A percentile compares a stretch with the other conserved stretches of the same genome.
phyloP scores from a whole-genome alignment of 768 basidiomycete genomes.

The Pleurotus sapidus region DNA sequence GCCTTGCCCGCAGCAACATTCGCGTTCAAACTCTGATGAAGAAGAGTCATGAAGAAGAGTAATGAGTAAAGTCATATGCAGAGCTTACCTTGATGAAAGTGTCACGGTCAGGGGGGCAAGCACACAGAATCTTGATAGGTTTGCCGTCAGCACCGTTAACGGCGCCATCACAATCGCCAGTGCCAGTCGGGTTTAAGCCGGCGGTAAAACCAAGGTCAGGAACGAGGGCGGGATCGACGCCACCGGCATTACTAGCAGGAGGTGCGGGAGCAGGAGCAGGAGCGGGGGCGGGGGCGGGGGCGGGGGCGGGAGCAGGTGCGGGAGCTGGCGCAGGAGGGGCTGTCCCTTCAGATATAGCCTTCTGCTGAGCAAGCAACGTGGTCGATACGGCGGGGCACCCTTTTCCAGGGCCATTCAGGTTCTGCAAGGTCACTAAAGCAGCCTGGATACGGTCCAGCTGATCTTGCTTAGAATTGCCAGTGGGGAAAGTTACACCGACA shows the following conservation, averaged over 20 bases:
- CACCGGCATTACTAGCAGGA: conserved; percentile 24
- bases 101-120: conserved; percentile 56
- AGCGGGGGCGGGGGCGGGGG: conserved; percentile 6
- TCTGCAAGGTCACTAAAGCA: conserved; percentile 66
- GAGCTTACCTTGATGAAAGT: conserved; percentile 46
- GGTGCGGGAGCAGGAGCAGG: conserved; percentile 17
- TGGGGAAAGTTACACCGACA: conserved; percentile 59
- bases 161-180: conserved; percentile 57
- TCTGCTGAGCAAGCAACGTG: conserved; percentile 47
- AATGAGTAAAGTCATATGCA: too few relatives aligned
- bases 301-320: conserved; percentile 1
- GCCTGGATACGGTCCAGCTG: conserved; percentile 57
- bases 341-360: conserved; percentile 19
- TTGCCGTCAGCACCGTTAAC: conserved; percentile 48
- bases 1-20: conserved; percentile 63
- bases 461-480: conserved; percentile 48
- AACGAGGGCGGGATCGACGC: conserved; percentile 43
- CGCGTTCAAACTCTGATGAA: conserved; percentile 38
- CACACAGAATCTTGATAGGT: conserved; percentile 60
- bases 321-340: conserved; percentile 1
- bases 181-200: conserved; percentile 59
- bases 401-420: conserved; percentile 61
- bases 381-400: conserved; percentile 70
- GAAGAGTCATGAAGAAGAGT: too few relatives aligned
- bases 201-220: conserved; percentile 56